Evolutionary conservation across 345 rosid species (phyloP).

Genomic region (Jatropha curcas): DNA sequence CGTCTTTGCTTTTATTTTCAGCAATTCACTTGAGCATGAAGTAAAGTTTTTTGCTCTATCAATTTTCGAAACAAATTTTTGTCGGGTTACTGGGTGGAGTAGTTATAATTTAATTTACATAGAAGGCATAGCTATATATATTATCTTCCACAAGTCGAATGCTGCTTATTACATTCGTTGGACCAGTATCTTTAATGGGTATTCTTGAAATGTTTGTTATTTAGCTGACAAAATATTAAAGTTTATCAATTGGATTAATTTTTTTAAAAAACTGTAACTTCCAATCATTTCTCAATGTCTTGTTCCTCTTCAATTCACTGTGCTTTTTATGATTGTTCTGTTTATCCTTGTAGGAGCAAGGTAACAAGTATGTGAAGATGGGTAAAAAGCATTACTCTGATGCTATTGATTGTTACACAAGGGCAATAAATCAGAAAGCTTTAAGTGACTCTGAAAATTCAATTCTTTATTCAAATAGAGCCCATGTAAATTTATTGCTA

Average conservation of each 20-base stretch:
- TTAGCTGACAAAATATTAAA: not conserved
- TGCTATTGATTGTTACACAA: slow-evolving; percentile 77
- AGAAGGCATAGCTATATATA: no score
- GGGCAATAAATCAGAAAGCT: slow-evolving; percentile 70
- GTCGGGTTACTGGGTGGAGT: no score
- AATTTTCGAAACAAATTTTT: not conserved
- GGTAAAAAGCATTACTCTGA: slow-evolving; percentile 82
- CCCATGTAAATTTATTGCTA: slow-evolving; percentile 78
- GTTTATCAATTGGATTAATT: not conserved
- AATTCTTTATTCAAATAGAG: slow-evolving; percentile 70
- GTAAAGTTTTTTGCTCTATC: not conserved
- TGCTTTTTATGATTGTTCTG: not conserved
- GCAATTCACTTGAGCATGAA: no score
- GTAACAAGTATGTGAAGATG: slow-evolving; percentile 78
- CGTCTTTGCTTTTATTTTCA: no score
- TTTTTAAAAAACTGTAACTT: not conserved
- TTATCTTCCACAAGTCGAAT: not conserved
- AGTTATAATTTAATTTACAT: no score
- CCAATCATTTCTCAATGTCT: not conserved
- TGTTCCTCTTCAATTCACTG: not conserved
- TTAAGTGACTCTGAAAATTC: slow-evolving; percentile 61
- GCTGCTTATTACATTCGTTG: not conserved
- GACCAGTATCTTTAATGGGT: not conserved
- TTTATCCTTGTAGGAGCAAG: slow-evolving; percentile 61
- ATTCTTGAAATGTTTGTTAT: not conserved